A percentile compares a stretch with the other conserved stretches of the same genome.
Evolutionary conservation across 176 grass and related monocot genomes (phyloP).

Genomic region (Elaeis guineensis): DNA sequence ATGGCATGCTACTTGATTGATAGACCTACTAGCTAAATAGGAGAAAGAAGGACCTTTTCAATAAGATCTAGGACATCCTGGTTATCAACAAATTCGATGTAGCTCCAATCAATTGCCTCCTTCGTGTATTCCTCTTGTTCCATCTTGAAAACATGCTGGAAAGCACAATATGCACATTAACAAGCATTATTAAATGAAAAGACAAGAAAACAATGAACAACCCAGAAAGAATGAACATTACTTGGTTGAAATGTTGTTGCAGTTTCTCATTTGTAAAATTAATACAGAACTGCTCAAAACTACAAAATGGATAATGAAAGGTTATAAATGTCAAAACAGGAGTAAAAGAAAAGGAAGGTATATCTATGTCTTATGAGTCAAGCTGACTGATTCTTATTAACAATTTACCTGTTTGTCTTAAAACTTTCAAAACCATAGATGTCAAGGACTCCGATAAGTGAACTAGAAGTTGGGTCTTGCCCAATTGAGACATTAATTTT

Average conservation of each 20-base stretch:
- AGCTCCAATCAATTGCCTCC: slow-evolving; percentile 99
- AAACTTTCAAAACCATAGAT: slow-evolving; percentile 99
- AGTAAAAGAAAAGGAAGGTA: background rate
- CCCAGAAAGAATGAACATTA: slow-evolving; percentile 16
- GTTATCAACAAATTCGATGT: slow-evolving; percentile 98
- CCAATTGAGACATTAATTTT: slow-evolving; percentile 98
- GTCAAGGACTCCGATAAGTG: slow-evolving; percentile 93
- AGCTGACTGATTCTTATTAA: background rate
- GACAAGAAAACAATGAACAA: background rate
- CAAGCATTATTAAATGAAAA: slow-evolving; percentile 19
- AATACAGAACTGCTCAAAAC: slow-evolving; percentile 99
- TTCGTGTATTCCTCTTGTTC: slow-evolving; percentile 99
- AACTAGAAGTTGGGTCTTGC: slow-evolving; percentile 83
- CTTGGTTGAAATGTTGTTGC: slow-evolving; percentile 99
- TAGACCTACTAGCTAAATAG: background rate
- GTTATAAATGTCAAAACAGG: background rate
- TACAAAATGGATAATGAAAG: slow-evolving; percentile 20
- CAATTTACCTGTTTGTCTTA: slow-evolving; percentile 70
- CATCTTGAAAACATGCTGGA: slow-evolving; percentile 99
- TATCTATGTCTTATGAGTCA: background rate
- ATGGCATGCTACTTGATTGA: too few species aligned
- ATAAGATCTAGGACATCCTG: slow-evolving; percentile 99
- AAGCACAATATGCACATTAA: slow-evolving; percentile 26
- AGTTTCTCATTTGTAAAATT: slow-evolving; percentile 99
- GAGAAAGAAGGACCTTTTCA: slow-evolving; percentile 60